Evolutionary conservation across 805 yeast genomes (phyloP), one percentile per base, ranked within the genome.

Genomic region (Saturnispora gosingensis): DNA sequence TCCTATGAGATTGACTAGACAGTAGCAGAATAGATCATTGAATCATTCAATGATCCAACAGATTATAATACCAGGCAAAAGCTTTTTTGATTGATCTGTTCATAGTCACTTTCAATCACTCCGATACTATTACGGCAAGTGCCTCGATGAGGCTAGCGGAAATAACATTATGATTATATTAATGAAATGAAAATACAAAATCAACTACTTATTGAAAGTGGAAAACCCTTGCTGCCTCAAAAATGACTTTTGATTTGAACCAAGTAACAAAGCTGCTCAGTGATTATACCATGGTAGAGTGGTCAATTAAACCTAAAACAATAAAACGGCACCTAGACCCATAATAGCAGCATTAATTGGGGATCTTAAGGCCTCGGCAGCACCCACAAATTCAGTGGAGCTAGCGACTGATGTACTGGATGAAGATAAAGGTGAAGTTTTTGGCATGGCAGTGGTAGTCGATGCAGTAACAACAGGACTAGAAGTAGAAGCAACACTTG

Each of bases 321-420:
- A 48, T 24, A 48, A 24, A 24, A 32, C 15, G 15, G 38, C 51
- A 42, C 28, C 38, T n/a, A 48, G 11, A 48, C 46, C 51, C 34
- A 30, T 30, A 4, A 35, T 45, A 11, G 25, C 15, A 35, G 43
- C 42, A 13, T 43, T 34, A 11, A 25, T 32, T 10, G 51, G 51
- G n/a, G 43, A 36, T 25, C 10, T n/a, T 35, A 48, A 40, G 7
- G 13, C 43, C 6, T 28, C 40, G n/a, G 51, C 51, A 24, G 43
- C 27, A n/a, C 46, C 51, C 15, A 24, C 35, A 24, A 48, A 48
- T 35, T 45, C 42, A 3, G 18, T 22, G 24, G n/a, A 25, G 3
- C 13, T 34, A 8, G 18, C 20, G 2, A 18, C 13, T 5, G 20
- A 20, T 18, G 42, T 8, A 11, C 24, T 38, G 16, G 42, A 8